Evolutionary conservation across 805 yeast species (phyloP), one percentile per base, ranked within the genome.

Genomic region (Candida stauntonica): DNA sequence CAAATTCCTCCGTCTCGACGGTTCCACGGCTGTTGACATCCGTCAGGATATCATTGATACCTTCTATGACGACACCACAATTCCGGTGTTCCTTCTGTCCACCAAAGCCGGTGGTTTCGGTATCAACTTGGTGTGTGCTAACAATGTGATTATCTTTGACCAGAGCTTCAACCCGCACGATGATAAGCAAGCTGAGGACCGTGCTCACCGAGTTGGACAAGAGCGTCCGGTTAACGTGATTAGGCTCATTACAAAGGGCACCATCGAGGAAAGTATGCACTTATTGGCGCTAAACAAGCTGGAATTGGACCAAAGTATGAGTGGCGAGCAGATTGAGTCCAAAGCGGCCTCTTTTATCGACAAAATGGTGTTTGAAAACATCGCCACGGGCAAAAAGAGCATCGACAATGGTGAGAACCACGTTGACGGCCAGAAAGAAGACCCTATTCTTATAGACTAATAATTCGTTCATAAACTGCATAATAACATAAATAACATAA

Each of bases 51-150:
- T 91, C 49, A 91, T 93, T 50, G 99, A 93, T 64, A 77, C 77
- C 50, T 93, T 85, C 57, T 82, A 87, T 54, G 88, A 85, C 24
- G 95, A 88, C 45, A 73, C 75, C 0, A 69, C 77, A 5, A 86
- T 93, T 47, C 91, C 95, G 0, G 82, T 93, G 3, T 91, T 93
- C 54, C 67, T 93, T 35, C 67, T 93, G 31, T 86, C 96, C 9
- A 93, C 99, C 4, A 87, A 86, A 58, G 98, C 99, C 1, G 99
- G 99, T 57, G 99, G 99, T 1, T 93, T 93, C 63, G 99, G 99
- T 41, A 93, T 93, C 63, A 93, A 93, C 56, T 72, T 93, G 52
- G 93, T 95, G 1, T 93, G 95, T 56, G 98, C 99, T 7, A 91
- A 87, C 57, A 78, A 81, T 44, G 99, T 93, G 2, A 72, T 93